Evolutionary conservation across 1,284 basidiomycete species (phyloP), one percentile per base, ranked within the genome.

Genomic region (Trichosporon ovoides): DNA sequence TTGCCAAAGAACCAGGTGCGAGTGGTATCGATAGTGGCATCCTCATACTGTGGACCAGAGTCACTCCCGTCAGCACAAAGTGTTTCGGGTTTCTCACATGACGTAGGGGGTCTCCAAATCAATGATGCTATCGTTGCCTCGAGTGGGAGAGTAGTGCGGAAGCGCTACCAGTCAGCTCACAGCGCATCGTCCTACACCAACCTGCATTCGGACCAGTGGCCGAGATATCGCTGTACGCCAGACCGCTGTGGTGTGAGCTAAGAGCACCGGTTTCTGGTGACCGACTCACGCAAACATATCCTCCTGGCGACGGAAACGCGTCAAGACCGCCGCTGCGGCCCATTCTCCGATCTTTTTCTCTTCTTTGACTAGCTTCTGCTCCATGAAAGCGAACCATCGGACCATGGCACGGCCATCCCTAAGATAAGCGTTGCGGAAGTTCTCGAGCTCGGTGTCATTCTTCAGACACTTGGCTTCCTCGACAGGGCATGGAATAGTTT

Each of bases 151-250:
- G 77, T 98, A 98, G 78, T 98, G 95, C 4, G 95, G 92, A 36
- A 95, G 79, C 20, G 95, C 95, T 74, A 56, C 18, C 34, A 35
- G 10, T 63, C n/a, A 62, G 52, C 34, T 12, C 12, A 3, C 16
- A 58, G 37, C 0, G 38, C 35, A 52, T 33, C 40, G 46, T 37
- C 57, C n/a, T 38, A 4, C 33, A 18, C 51, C 71, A 61, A 75
- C 74, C 74, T 28, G 68, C 92, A 72, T 98, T 96, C 2, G 89
- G 82, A 0, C 94, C 95, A 34, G 84, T 86, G 0, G 90, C 94
- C 24, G 90, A 92, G 64, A 98, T 97, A 60, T 91, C 94, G 69
- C 91, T 88, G 68, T 98, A 98, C 2, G 93, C 92, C 22, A 93
- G 84, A 14, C 91, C 90, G 0, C 77, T 75, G 63, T 2, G 3